These are phyloP conservation scores for Ilyonectria mors-panacis DNA, from an alignment of 2,329 filamentous ascomycete genomes.

Conservation along the genomic window DNA sequence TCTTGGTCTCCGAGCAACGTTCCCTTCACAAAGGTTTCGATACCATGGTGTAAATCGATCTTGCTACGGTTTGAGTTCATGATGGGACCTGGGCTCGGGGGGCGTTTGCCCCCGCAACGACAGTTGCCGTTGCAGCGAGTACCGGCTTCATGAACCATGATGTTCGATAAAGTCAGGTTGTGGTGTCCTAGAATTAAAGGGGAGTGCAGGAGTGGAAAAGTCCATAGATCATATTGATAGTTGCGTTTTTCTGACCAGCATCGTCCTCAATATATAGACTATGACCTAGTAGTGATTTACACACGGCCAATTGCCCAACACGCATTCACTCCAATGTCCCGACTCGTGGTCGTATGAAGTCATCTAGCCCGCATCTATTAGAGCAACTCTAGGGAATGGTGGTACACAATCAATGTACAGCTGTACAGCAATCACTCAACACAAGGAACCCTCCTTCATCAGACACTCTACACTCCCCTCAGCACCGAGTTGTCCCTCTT, in stretches of 20 bases:
- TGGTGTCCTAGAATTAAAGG: neutral
- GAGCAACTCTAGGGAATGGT: slow-evolving; percentile 47
- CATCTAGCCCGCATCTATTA: slow-evolving; percentile 44
- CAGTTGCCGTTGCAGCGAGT: neutral
- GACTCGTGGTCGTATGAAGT: slow-evolving; percentile 36
- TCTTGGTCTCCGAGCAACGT: neutral
- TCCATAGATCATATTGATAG: slow-evolving; percentile 7
- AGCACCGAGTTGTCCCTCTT: slow-evolving; percentile 62
- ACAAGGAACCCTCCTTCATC: slow-evolving; percentile 25
- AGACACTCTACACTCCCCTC: slow-evolving; percentile 54
- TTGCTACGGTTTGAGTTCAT: slow-evolving; percentile 22
- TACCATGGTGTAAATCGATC: slow-evolving; percentile 22
- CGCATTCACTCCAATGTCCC: slow-evolving; percentile 25
- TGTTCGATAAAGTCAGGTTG: neutral
- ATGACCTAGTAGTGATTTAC: slow-evolving; percentile 26
- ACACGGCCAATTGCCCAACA: slow-evolving; percentile 10
- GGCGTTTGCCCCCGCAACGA: neutral
- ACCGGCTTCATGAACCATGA: neutral
- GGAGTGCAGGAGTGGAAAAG: neutral
- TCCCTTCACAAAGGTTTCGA: slow-evolving; percentile 21
- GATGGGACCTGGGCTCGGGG: neutral
- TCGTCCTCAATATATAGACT: slow-evolving; percentile 12
- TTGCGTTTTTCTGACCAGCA: neutral
- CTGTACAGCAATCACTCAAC: slow-evolving; percentile 36
- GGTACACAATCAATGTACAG: slow-evolving; percentile 50